Evolutionary conservation across 805 yeast genomes (phyloP), one percentile per base, ranked within the genome.

Genomic region (Saturnispora serradocipensis): DNA sequence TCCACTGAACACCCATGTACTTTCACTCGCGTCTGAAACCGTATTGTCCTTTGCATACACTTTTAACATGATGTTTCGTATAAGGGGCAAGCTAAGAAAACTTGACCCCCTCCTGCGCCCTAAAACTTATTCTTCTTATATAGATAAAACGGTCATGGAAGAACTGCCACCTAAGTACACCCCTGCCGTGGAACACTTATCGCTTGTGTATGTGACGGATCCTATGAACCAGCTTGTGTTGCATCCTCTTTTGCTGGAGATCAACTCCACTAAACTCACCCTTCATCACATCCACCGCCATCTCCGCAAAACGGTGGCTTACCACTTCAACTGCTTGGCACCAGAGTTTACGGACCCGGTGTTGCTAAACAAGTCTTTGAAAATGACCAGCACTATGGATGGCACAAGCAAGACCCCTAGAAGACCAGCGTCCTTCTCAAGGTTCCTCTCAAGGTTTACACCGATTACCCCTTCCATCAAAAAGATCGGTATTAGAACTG

Each of bases 241-340:
- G 25, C 22, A 18, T 24, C 69, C 70, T 1, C 55, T 61, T 3
- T 38, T 67, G 0, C 28, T 65, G 7, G 69, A 65, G 48, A 56
- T 67, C 34, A 65, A 67, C 51, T 66, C 70, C 7, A 67, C 70
- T 1, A 64, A 60, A 40, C 53, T 67, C 24, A 63, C 64, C 51
- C 35, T 67, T 11, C 63, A 64, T 45, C 40, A 50, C 5, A 6
- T 67, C 1, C 48, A 49, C 11, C 48, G 55, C 7, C 38, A 49
- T 7, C 55, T 54, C 30, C 49, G 45, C 16, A 58, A 50, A 35
- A 56, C 36, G 24, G 61, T 62, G 1, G 46, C 54, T 4, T 53
- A 57, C 46, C 58, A 57, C 30, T 64, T 64, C 43, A 48, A 55
- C 42, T 56, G 59, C 30, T 45, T 66, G 28, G 40, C 52, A 10